These are phyloP conservation scores for Linum usitatissimum DNA, from an alignment of 345 rosid species.

Conservation along the genomic window DNA sequence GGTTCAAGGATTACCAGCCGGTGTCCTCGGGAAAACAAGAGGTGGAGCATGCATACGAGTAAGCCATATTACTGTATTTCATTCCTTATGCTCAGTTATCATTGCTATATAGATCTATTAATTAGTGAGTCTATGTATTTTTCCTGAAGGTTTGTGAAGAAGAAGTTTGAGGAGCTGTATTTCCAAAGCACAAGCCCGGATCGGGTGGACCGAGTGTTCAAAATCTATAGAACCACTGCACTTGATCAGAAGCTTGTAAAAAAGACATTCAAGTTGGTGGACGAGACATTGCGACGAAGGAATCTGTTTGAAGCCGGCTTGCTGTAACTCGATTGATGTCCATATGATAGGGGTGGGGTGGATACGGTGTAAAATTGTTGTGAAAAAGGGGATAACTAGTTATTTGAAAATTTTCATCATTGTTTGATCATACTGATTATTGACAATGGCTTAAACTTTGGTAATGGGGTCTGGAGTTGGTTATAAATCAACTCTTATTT, in stretches of 20 bases:
- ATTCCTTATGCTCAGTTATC: no score
- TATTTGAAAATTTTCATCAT: no score
- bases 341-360: no score
- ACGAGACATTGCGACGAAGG: constrained; percentile 83
- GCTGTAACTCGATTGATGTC: constrained; percentile 32
- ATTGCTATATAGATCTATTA: no score
- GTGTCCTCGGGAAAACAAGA: constrained; percentile 86
- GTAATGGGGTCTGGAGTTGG: no score
- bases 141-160: constrained; percentile 67
- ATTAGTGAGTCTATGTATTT: no score
- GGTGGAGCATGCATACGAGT: constrained; percentile 93
- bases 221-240: constrained; percentile 88
- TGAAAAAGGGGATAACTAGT: no score
- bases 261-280: constrained; percentile 97
- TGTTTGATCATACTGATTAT: no score
- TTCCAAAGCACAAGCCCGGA: constrained; percentile 79
- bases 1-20: constrained; percentile 95
- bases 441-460: no score
- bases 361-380: no score
- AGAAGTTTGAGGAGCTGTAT: constrained; percentile 89
- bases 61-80: constrained; percentile 21
- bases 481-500: no score
- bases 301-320: constrained; percentile 91
- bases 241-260: constrained; percentile 95
- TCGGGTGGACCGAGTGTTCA: constrained; percentile 81